Base-by-base conservation (phyloP, 2,329 filamentous ascomycete species). In the Colletotrichum acutatum region DNA sequence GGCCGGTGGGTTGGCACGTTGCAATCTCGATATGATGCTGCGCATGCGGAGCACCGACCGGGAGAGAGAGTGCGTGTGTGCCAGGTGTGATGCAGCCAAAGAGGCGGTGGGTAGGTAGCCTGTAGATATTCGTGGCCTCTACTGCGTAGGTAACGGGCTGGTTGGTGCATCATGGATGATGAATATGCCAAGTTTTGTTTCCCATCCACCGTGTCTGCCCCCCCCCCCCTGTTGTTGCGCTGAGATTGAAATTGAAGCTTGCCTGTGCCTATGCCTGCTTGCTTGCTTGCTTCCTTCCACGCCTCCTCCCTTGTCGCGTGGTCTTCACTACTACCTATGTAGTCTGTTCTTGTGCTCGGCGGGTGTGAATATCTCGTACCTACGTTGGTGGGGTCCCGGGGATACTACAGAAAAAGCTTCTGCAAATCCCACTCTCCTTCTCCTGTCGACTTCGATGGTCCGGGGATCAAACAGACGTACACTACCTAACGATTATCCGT, bases 21-120 rank as follows among this genome's bases (percentile, higher is more conserved):
- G 67, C 37, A 69, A 69, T 69, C 60, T 70, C 54, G 62, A 70
- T 60, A 66, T 66, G 30, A 46, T 66, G 62, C 68, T 53, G 62
- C 54, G 32, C 49, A 6, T 66, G 42, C 62, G 68, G 62, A 66
- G 56, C 61, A 24, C 62, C 16, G 32, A 57, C 42, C 14, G 37
- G 37, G 37, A 42, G 37, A 14, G 34, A 19, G 37, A 19, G 37
- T 19, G 37, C 16, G 5, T 16, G 37, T 16, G 14, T 42, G 37
- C 37, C 37, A 42, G 37, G 37, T 19, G 19, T 6, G 22, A 66
- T 66, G 32, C 52, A 30, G 19, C 63, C 32, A 66, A 53, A 66
- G 9, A 26, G 62, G 37, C 52, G 62, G 52, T 16, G 53, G 30
- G 37, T 19, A 42, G 14, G 34, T 42, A 42, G 28, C 12, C 32